These are phyloP conservation scores for Halenospora varia DNA, from an alignment of 495 filamentous ascomycete species.

Conservation along the genomic window DNA sequence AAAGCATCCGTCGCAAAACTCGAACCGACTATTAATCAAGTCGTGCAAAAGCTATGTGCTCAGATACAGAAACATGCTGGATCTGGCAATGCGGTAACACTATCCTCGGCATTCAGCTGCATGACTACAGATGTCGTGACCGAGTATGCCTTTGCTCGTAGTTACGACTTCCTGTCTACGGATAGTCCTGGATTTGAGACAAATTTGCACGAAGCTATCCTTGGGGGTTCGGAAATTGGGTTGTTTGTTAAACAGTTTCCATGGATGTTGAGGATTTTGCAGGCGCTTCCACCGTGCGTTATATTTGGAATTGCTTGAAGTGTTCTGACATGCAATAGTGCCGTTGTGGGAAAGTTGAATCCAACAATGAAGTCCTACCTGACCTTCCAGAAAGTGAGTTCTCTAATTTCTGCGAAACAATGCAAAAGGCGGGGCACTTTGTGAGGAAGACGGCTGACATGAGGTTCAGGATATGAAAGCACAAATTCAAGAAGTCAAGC, in stretches of 20 bases:
- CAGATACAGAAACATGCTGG: not conserved
- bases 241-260: not conserved
- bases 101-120: not conserved
- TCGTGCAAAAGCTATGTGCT: constrained; percentile 13
- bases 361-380: no score
- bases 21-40: constrained; percentile 10
- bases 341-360: no score
- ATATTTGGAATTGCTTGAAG: not conserved
- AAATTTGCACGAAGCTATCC: not conserved
- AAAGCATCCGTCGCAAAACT: not conserved
- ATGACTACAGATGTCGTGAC: constrained; percentile 22
- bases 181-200: not conserved
- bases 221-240: not conserved
- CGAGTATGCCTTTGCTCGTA: not conserved
- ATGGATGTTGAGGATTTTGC: not conserved
- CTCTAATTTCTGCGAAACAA: not conserved
- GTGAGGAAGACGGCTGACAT: no score
- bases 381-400: not conserved
- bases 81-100: constrained; percentile 3
- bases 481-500: constrained; percentile 7
- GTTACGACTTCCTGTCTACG: not conserved
- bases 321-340: no score
- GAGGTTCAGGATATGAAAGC: not conserved
- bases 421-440: no score
- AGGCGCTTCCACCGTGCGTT: not conserved